Percentiles rank a stretch among this genome's conserved stretches.
Conservation (phyloP, 2,329 filamentous ascomycete species). For the Pochonia chlamydosporia region DNA sequence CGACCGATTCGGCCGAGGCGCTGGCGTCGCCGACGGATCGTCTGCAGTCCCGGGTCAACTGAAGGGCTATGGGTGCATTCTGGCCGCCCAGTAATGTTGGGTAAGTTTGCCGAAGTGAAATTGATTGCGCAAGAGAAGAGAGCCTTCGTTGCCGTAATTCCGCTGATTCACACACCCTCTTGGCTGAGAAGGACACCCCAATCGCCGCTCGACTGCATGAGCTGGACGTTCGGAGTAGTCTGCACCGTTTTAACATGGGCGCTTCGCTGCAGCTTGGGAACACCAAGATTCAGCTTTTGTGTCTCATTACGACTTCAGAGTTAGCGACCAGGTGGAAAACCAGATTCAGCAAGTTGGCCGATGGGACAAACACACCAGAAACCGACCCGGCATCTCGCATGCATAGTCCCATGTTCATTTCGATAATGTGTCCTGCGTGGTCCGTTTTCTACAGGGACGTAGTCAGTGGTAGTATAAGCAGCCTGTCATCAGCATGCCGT, state of each 20-base stretch:
- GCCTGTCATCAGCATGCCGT: too few species aligned
- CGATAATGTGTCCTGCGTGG: too few species aligned
- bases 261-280: not conserved
- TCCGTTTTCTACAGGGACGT: too few species aligned
- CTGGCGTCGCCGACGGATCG: constrained; percentile 1
- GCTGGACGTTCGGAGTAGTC: not conserved
- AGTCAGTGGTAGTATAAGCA: too few species aligned
- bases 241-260: not conserved
- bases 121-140: not conserved
- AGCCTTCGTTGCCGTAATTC: not conserved
- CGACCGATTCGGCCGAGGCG: constrained; percentile 10
- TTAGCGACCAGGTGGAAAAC: too few species aligned
- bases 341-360: not conserved
- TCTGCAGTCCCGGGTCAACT: not conserved
- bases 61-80: too few species aligned
- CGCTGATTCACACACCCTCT: not conserved
- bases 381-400: not conserved
- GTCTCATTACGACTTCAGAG: too few species aligned
- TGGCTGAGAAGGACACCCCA: not conserved
- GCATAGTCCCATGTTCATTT: not conserved
- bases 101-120: not conserved
- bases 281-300: not conserved
- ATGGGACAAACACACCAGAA: too few species aligned
- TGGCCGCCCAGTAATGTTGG: not conserved
- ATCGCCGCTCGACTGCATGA: not conserved